phyloP scores from a whole-genome alignment of 1,284 basidiomycete species.

The Boletellus dicymbophilus region DNA sequence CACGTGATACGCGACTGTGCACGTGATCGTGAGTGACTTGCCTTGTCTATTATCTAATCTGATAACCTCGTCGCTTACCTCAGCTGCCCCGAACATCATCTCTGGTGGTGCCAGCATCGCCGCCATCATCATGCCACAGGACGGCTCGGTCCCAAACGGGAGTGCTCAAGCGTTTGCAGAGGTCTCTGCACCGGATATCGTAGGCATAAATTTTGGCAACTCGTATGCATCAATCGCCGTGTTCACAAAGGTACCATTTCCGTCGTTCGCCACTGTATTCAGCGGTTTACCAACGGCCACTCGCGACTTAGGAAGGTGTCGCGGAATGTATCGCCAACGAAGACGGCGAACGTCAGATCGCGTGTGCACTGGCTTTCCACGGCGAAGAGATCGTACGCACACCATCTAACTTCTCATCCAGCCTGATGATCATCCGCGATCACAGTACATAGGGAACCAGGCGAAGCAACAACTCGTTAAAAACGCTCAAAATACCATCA shows the following conservation, averaged over 20 bases:
- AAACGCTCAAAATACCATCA: constrained; percentile 94
- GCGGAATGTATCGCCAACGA: constrained; percentile 98
- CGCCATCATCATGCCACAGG: constrained; percentile 25
- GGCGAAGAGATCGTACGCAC: constrained; percentile 83
- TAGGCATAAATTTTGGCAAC: constrained; percentile 98
- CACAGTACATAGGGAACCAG: constrained; percentile 94
- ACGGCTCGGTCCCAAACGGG: constrained; percentile 39
- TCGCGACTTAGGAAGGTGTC: constrained; percentile 70
- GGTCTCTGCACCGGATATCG: constrained; percentile 49
- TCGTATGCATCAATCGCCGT: constrained; percentile 95
- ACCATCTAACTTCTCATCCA: not conserved
- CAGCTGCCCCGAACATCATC: too few species aligned
- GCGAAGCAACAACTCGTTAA: constrained; percentile 95
- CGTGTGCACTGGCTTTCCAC: constrained; percentile 90
- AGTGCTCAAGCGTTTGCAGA: constrained; percentile 37
- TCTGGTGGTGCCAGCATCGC: too few species aligned
- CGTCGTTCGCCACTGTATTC: not conserved
- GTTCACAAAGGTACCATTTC: constrained; percentile 78
- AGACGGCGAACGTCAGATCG: constrained; percentile 98
- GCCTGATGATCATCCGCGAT: constrained; percentile 13
- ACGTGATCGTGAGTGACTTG: not conserved
- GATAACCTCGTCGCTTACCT: too few species aligned
- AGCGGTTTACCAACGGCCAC: not conserved
- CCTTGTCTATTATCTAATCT: too few species aligned
- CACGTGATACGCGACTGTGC: not conserved